Percentiles rank a stretch among this genome's conserved stretches.
phyloP scores from a whole-genome alignment of 1,139 yeast species.

The Pichia sp. region DNA sequence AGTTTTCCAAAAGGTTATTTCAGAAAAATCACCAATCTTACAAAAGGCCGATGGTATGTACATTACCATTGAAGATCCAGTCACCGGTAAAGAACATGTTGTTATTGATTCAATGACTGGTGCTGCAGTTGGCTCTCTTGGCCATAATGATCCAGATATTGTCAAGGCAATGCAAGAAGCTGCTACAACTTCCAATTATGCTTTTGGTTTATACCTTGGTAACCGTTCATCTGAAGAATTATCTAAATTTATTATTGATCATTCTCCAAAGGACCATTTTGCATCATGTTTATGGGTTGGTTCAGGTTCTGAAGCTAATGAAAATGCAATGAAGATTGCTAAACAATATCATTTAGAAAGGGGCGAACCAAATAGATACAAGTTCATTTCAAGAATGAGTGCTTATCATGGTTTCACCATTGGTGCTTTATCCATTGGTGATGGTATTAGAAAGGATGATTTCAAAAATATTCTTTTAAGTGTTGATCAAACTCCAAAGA shows the following conservation, averaged over 20 bases:
- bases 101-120: slow-evolving; percentile 55
- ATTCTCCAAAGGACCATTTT: slow-evolving; percentile 42
- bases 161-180: slow-evolving; percentile 43
- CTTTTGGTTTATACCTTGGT: slow-evolving; percentile 37
- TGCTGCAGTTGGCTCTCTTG: slow-evolving; percentile 59
- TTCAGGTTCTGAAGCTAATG: slow-evolving; percentile 53
- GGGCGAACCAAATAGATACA: slow-evolving; percentile 43
- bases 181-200: slow-evolving; percentile 39
- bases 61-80: slow-evolving; percentile 43
- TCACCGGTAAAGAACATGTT: slow-evolving; percentile 36
- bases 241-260: slow-evolving; percentile 40
- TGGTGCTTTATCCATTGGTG: slow-evolving; percentile 46
- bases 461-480: slow-evolving; percentile 39
- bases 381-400: slow-evolving; percentile 46
- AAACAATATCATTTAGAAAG: slow-evolving; percentile 51
- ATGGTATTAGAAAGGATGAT: slow-evolving; percentile 36
- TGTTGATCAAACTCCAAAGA: slow-evolving; percentile 39
- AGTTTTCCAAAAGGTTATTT: slow-evolving; percentile 39
- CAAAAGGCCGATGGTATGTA: slow-evolving; percentile 38
- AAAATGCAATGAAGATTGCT: slow-evolving; percentile 46
- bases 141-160: slow-evolving; percentile 49
- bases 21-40: slow-evolving; percentile 37
- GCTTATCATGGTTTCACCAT: slow-evolving; percentile 57
- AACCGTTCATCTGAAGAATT: slow-evolving; percentile 42
- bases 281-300: slow-evolving; percentile 42